Conservation (phyloP, 73 alveolate species). For the Blepharisma japonicum region DNA sequence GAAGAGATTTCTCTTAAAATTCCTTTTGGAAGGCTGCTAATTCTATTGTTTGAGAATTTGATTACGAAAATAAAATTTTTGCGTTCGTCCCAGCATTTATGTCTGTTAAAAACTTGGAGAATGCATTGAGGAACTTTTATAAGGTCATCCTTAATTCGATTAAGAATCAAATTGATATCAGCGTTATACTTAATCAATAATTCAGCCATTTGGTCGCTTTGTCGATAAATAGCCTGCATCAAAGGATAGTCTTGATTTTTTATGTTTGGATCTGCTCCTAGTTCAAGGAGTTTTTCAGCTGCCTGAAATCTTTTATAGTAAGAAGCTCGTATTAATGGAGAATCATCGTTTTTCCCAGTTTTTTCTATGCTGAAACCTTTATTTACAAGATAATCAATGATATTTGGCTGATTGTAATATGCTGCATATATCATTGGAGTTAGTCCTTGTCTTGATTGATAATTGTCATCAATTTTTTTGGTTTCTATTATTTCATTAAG, state of each 20-base stretch:
- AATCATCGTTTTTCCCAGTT: background rate
- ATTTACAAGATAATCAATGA: background rate
- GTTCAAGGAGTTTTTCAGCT: background rate
- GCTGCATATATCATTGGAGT: background rate
- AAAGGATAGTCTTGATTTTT: background rate
- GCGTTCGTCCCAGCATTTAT: too few species aligned
- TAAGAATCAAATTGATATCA: background rate
- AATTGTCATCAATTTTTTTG: too few species aligned
- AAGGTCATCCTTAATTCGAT: too few species aligned
- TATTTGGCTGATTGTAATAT: background rate
- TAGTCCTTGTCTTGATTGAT: background rate
- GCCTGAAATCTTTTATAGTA: background rate
- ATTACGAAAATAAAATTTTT: too few species aligned
- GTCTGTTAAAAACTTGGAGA: too few species aligned
- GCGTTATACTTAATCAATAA: background rate
- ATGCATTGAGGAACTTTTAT: too few species aligned
- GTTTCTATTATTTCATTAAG: too few species aligned
- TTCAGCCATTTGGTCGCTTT: background rate
- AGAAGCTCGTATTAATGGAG: slow-evolving; percentile 15
- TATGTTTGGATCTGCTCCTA: background rate
- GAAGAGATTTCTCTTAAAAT: too few species aligned
- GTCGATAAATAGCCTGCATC: background rate
- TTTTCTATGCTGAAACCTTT: background rate
- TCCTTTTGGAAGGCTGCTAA: too few species aligned
- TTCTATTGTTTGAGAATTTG: too few species aligned